These are phyloP conservation scores for Stemphylium vesicarium DNA, from an alignment of 2,329 filamentous ascomycete genomes.

Conservation along the genomic window DNA sequence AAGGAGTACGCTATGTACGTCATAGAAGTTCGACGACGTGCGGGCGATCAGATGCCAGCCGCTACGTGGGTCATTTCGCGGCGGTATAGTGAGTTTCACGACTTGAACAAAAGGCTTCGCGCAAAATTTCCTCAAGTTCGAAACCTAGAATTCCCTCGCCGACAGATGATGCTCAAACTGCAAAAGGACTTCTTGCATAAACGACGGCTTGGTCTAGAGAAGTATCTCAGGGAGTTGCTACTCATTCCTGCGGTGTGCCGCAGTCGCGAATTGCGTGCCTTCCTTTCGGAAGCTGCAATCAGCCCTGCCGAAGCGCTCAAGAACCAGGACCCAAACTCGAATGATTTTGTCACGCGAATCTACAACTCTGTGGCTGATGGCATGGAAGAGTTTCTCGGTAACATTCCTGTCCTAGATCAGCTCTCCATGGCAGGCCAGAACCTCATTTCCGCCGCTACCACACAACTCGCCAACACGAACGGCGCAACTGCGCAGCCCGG, in stretches of 20 bases:
- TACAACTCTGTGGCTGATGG: slow-evolving; percentile 98
- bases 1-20: slow-evolving; percentile 94
- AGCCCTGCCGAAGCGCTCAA: slow-evolving; percentile 68
- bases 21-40: slow-evolving; percentile 86
- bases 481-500: slow-evolving; percentile 22
- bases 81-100: slow-evolving; percentile 95
- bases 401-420: slow-evolving; percentile 93
- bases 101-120: slow-evolving; percentile 88
- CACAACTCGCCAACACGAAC: slow-evolving; percentile 53
- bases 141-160: slow-evolving; percentile 86
- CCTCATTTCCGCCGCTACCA: slow-evolving; percentile 75
- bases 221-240: slow-evolving; percentile 79
- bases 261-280: slow-evolving; percentile 88
- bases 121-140: slow-evolving; percentile 85
- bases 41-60: slow-evolving; percentile 95
- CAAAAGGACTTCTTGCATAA: slow-evolving; percentile 96
- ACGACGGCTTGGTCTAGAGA: slow-evolving; percentile 80
- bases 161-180: slow-evolving; percentile 93
- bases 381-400: slow-evolving; percentile 97
- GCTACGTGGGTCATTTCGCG: slow-evolving; percentile 92
- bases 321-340: slow-evolving; percentile 65
- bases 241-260: slow-evolving; percentile 91
- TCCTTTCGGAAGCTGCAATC: slow-evolving; percentile 85
- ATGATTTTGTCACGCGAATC: slow-evolving; percentile 88
- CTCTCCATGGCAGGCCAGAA: slow-evolving; percentile 92